Evolutionary conservation across 805 yeast species (phyloP), one percentile per base, ranked within the genome.

Genomic region (Saccharomycopsis malanga): DNA sequence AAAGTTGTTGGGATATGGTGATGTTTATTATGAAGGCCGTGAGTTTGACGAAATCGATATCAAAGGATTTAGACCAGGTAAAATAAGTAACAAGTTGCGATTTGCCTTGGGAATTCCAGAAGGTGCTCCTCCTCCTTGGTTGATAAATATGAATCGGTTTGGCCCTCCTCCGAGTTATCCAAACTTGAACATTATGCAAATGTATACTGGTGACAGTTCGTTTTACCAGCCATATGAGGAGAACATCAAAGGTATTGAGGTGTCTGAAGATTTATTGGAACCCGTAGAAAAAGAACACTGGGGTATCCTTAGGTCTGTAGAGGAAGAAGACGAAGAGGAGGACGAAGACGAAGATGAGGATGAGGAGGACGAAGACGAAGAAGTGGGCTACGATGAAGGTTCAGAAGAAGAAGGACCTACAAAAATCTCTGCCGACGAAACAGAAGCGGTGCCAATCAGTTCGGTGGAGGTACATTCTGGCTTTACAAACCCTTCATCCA

Each of bases 101-200:
- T 63, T 66, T 1, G 96, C 95, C 0, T 64, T 91, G 55, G 88
- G 85, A 0, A 67, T 88, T 56, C 71, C 77, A 0, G 60, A 58
- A 4, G 63, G 69, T 34, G 48, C 30, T 2, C 30, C 24, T 7
- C 87, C 88, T 1, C 96, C 96, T 0, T 91, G 97, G 97, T 70
- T 81, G 20, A 61, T 70, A 2, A 73, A 74, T 32, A 81, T 89
- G 85, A 72, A 72, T 45, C 69, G 74, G 46, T 57, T 75, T 12
- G 97, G 97, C 0, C 78, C 83, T 23, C 96, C 98, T 0, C 96
- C 96, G 0, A 72, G 87, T 17, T 89, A 87, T 63, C 80, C 81
- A 2, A 71, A 74, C 34, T 65, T 87, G 60, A 65, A 70, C 29
- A 73, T 86, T 5, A 59, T 64, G 15, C 73, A 73, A 52, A 47